Evolutionary conservation across 1,139 yeast species (phyloP).

Genomic region (Kodamaea derodonti): DNA sequence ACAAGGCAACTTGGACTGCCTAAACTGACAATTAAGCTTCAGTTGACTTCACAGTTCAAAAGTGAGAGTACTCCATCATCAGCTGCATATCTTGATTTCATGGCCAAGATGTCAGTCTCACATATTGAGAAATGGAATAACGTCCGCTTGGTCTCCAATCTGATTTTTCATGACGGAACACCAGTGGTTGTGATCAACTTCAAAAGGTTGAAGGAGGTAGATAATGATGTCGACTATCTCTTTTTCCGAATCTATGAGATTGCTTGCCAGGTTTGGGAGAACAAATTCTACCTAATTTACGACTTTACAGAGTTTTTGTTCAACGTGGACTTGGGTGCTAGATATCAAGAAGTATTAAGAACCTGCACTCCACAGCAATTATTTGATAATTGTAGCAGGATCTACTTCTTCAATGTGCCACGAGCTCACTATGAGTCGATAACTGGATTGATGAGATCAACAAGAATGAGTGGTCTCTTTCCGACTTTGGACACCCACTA

Average conservation of each 20-base stretch:
- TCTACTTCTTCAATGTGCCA: slow-evolving; percentile 63
- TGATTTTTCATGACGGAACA: slow-evolving; percentile 67
- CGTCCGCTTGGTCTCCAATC: slow-evolving; percentile 53
- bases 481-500: slow-evolving; percentile 25
- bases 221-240: slow-evolving; percentile 52
- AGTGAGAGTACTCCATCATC: slow-evolving; percentile 34
- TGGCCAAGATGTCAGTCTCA: slow-evolving; percentile 62
- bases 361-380: slow-evolving; percentile 47
- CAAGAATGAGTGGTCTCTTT: slow-evolving; percentile 15
- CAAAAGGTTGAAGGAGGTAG: slow-evolving; percentile 36
- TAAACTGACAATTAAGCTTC: slow-evolving; percentile 44
- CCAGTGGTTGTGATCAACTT: slow-evolving; percentile 63
- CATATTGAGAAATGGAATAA: slow-evolving; percentile 46
- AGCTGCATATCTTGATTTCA: slow-evolving; percentile 59
- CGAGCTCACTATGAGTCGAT: slow-evolving; percentile 35
- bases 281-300: slow-evolving; percentile 56
- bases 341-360: slow-evolving; percentile 29
- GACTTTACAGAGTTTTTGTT: slow-evolving; percentile 65
- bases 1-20: slow-evolving; percentile 38
- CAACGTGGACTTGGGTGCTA: slow-evolving; percentile 27
- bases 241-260: slow-evolving; percentile 64
- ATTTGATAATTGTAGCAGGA: slow-evolving; percentile 50
- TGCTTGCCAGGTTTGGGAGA: slow-evolving; percentile 71
- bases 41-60: slow-evolving; percentile 50
- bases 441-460: slow-evolving; percentile 19